Evolutionary conservation across 2,329 filamentous ascomycete species (phyloP), one percentile per base, ranked within the genome.

Genomic region (Cladosporium sp.): DNA sequence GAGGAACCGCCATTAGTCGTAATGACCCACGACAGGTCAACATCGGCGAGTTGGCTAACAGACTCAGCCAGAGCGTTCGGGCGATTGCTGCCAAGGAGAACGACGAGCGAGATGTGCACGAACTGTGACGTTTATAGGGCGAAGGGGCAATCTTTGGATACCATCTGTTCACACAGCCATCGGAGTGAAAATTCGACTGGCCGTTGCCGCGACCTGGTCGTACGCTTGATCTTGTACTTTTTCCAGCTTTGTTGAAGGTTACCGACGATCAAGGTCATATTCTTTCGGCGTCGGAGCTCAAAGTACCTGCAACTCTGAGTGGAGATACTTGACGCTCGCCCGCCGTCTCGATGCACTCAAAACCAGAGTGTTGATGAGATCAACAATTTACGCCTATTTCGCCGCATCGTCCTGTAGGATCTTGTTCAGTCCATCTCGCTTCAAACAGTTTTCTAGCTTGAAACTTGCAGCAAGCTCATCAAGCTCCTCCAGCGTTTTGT

Each of bases 381-480:
- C n/a, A n/a, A n/a, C n/a, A n/a, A n/a, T n/a, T n/a, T n/a, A n/a
- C n/a, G n/a, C n/a, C n/a, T n/a, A n/a, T n/a, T n/a, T n/a, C n/a
- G 51, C 51, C 11, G 39, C 39, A 28, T 64, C 61, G 16, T 64
- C 51, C 36, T 64, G 79, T 68, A 86, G 69, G 58, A 84, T 82
- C 66, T 79, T 76, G 67, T 86, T 86, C 67, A 87, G 69, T 1
- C 77, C 78, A 53, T 83, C 79, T 43, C 85, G 75, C 70, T 80
- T 80, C 32, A 82, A 65, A 68, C 85, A 87, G 57, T 84, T 80
- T 60, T 86, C 83, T 67, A 85, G 80, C 48, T 79, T 79, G 69
- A 87, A 88, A 66, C 79, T 84, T 6, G 73, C 75, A 0, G 83
- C 83, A 48, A 86, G 72, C 66, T 80, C 82, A 66, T 88, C 85